These are phyloP conservation scores for Salix viminalis DNA, from an alignment of 345 rosid genomes.

Conservation along the genomic window DNA sequence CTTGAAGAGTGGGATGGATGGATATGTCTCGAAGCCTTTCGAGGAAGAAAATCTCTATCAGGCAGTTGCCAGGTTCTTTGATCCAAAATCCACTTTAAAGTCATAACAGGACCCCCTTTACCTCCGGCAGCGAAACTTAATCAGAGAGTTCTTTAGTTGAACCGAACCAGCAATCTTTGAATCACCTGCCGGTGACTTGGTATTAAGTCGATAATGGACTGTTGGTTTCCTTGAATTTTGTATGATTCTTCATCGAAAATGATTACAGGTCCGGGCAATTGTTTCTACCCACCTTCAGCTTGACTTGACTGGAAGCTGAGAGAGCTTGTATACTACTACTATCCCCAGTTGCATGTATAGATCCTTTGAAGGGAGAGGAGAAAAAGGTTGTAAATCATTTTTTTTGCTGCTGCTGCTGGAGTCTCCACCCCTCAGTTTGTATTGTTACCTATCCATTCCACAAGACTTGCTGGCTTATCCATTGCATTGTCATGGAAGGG, in stretches of 20 bases:
- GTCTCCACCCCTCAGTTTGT: conserved; percentile 5
- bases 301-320: conserved; percentile 28
- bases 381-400: conserved; percentile 28
- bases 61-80: conserved; percentile 81
- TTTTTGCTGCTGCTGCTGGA: conserved; percentile 8
- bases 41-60: conserved; percentile 91
- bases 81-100: conserved; percentile 39
- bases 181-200: conserved; percentile 29
- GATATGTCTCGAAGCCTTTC: conserved; percentile 91
- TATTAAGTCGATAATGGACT: not conserved
- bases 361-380: conserved; percentile 13
- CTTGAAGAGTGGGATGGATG: conserved; percentile 90
- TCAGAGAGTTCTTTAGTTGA: not conserved
- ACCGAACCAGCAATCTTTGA: conserved; percentile 35
- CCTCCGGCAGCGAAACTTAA: conserved; percentile 1
- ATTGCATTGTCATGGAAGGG: not conserved
- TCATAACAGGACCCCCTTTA: conserved; percentile 5
- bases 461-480: not conserved
- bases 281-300: conserved; percentile 30
- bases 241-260: conserved; percentile 2
- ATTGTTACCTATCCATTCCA: conserved; percentile 8
- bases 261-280: conserved; percentile 11
- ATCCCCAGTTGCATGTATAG: conserved; percentile 37
- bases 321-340: conserved; percentile 26
- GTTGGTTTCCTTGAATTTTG: conserved; percentile 1